Conservation (phyloP, 129 eudicot species). For the Pulicaria dysenterica region DNA sequence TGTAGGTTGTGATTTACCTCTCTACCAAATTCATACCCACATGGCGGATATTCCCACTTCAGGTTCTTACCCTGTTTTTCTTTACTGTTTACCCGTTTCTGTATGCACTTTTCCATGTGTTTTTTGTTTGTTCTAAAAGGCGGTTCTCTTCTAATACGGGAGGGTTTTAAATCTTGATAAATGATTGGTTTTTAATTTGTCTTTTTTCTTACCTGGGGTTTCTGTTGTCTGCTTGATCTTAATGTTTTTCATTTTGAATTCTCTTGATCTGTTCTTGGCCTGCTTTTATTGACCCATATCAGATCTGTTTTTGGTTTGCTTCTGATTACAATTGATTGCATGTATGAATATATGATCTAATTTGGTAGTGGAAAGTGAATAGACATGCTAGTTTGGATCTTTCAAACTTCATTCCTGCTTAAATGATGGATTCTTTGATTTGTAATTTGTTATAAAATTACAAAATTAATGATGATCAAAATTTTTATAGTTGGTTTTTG, state of each 20-base stretch:
- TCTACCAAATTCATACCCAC: slow-evolving; percentile 36
- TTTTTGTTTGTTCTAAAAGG: neutral
- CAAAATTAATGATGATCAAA: slow-evolving; percentile 4
- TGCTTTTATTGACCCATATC: slow-evolving; percentile 11
- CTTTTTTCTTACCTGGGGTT: neutral
- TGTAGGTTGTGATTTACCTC: slow-evolving; percentile 19
- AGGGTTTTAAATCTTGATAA: slow-evolving; percentile 9
- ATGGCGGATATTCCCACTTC: slow-evolving; percentile 42
- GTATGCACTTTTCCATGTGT: neutral
- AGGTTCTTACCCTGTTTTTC: slow-evolving; percentile 29
- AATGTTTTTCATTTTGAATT: neutral
- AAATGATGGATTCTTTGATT: slow-evolving; percentile 6
- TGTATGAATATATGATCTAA: slow-evolving; percentile 17
- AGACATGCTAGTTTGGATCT: slow-evolving; percentile 13
- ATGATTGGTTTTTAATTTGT: slow-evolving; percentile 8
- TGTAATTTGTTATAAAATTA: neutral
- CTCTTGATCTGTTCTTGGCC: slow-evolving; percentile 20
- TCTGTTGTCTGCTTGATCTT: neutral
- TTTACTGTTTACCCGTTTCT: neutral
- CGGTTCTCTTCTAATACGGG: neutral
- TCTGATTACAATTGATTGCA: neutral
- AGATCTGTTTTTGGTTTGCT: slow-evolving; percentile 19
- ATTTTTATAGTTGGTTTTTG: slow-evolving; percentile 14
- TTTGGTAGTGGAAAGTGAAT: neutral
- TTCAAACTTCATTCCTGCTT: neutral